Evolutionary conservation across 768 basidiomycete species (phyloP).

Genomic region (Cyathus striatus): DNA sequence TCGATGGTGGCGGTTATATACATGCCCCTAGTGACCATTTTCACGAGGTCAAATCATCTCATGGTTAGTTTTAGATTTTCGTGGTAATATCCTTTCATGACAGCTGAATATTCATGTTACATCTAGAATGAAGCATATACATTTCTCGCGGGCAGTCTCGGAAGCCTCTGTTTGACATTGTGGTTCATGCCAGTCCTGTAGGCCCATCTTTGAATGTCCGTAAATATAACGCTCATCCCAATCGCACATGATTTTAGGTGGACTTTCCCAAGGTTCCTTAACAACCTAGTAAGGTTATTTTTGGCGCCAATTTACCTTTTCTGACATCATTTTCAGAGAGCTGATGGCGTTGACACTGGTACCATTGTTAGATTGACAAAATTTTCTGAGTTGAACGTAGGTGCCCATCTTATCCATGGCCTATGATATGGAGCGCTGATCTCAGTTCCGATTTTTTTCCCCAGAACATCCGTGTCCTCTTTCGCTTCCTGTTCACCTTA

Average conservation of each 20-base stretch:
- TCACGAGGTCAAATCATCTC: constrained; percentile 54
- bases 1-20: constrained; percentile 54
- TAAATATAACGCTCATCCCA: constrained; percentile 10
- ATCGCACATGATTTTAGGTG: constrained; percentile 41
- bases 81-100: not conserved
- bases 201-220: constrained; percentile 13
- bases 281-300: constrained; percentile 42
- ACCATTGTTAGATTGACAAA: constrained; percentile 73
- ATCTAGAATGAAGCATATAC: constrained; percentile 63
- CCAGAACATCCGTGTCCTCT: not conserved
- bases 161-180: constrained; percentile 63
- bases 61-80: constrained; percentile 36
- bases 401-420: constrained; percentile 71
- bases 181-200: constrained; percentile 72
- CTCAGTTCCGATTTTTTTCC: constrained; percentile 55
- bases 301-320: not conserved
- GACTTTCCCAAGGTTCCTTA: constrained; percentile 63
- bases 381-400: constrained; percentile 79
- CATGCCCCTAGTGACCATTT: constrained; percentile 66
- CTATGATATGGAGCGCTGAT: constrained; percentile 62
- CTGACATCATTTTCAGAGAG: constrained; percentile 31
- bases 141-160: constrained; percentile 65
- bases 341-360: constrained; percentile 54
- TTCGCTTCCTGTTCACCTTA: not conserved
- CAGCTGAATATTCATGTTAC: constrained; percentile 1